Conservation (phyloP, 495 filamentous ascomycete species). For the Penicillium malachiteum region DNA sequence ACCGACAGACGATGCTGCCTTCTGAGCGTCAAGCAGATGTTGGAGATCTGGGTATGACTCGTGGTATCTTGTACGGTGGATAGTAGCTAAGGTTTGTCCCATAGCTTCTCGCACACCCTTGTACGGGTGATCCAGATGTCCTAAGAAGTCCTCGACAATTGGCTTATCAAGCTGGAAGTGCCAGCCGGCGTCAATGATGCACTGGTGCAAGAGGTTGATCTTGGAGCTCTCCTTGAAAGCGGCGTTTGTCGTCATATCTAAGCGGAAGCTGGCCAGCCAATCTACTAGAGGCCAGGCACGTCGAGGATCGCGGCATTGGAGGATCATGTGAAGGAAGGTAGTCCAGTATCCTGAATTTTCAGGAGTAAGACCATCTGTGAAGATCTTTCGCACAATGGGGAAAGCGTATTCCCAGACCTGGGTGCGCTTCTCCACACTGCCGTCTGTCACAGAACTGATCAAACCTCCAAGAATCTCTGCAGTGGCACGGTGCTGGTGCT, state of each 20-base stretch:
- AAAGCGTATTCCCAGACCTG: slow-evolving; percentile 86
- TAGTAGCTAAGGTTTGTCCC: slow-evolving; percentile 80
- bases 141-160: slow-evolving; percentile 83
- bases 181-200: slow-evolving; percentile 87
- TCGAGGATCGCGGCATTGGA: slow-evolving; percentile 82
- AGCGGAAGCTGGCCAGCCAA: slow-evolving; percentile 76
- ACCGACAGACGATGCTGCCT: slow-evolving; percentile 76
- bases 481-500: slow-evolving; percentile 95
- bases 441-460: slow-evolving; percentile 70
- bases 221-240: slow-evolving; percentile 99
- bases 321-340: slow-evolving; percentile 83
- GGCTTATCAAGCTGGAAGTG: slow-evolving; percentile 93
- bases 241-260: slow-evolving; percentile 94
- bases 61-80: slow-evolving; percentile 87
- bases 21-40: slow-evolving; percentile 73
- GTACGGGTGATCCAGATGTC: slow-evolving; percentile 94
- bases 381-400: slow-evolving; percentile 81
- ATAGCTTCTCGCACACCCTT: slow-evolving; percentile 95
- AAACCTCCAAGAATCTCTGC: slow-evolving; percentile 90
- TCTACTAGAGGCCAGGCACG: slow-evolving; percentile 83
- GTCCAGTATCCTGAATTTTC: slow-evolving; percentile 95
- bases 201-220: slow-evolving; percentile 85
- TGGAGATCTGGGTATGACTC: slow-evolving; percentile 83
- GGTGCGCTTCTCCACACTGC: slow-evolving; percentile 64
- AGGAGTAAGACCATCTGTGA: slow-evolving; percentile 85